Evolutionary conservation across 345 rosid species (phyloP).

Genomic region (Bruguiera gymnorhiza): DNA sequence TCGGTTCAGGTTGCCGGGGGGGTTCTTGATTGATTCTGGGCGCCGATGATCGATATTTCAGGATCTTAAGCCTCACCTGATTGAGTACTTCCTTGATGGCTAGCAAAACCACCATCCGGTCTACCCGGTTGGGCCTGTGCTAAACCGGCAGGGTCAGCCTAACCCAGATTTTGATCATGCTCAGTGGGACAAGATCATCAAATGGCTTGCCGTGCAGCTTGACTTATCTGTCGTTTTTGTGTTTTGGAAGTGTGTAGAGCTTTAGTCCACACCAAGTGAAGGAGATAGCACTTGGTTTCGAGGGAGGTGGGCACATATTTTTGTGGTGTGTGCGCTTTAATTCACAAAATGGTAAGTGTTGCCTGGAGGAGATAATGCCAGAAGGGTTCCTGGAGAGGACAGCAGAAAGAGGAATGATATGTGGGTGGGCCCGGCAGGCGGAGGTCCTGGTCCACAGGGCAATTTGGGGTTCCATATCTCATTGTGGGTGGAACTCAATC

Average conservation of each 20-base stretch:
- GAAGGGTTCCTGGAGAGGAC: slow-evolving; percentile 35
- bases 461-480: slow-evolving; percentile 6
- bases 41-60: slow-evolving; percentile 14
- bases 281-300: slow-evolving; percentile 23
- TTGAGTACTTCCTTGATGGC: neutral
- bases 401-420: slow-evolving; percentile 31
- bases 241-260: slow-evolving; percentile 22
- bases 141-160: slow-evolving; percentile 5
- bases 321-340: slow-evolving; percentile 16
- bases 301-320: slow-evolving; percentile 13
- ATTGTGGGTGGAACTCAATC: slow-evolving; percentile 17
- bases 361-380: slow-evolving; percentile 27
- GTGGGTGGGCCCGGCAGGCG: slow-evolving; percentile 18
- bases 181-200: slow-evolving; percentile 3
- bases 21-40: slow-evolving; percentile 18
- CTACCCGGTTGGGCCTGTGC: slow-evolving; percentile 5
- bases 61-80: slow-evolving; percentile 9
- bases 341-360: neutral
- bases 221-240: slow-evolving; percentile 17
- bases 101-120: neutral
- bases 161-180: neutral
- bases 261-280: slow-evolving; percentile 11
- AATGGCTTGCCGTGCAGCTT: slow-evolving; percentile 15
- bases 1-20: slow-evolving; percentile 14
- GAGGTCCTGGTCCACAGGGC: slow-evolving; percentile 8